Evolutionary conservation across 208 protist species (phyloP), one percentile per base, ranked within the genome.

Genomic region (Hexamita inflata): DNA sequence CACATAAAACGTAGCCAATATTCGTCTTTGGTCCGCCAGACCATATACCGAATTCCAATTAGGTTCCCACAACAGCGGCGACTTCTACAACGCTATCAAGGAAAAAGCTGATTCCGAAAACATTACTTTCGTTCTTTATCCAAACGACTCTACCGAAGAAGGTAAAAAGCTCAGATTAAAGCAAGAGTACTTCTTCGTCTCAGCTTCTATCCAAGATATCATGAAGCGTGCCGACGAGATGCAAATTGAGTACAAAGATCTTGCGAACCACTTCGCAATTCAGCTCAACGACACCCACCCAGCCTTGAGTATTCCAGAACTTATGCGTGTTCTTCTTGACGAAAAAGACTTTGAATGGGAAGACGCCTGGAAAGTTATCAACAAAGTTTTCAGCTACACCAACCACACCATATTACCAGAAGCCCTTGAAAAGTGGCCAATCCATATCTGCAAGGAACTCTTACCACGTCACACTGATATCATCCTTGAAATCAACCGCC

Each of bases 261-360:
- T 87, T 64, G 79, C 38, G 1, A 58, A 85, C 24, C 67, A 60
- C 35, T 58, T 59, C 38, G 81, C 81, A 7, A 88, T 93, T 61
- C 90, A 93, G 78, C 76, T 92, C 1, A 93, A 93, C 70, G 90
- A 93, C 76, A 93, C 89, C 24, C 90, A 93, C 75, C 90, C 90
- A 29, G 80, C 88, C 32, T 35, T 93, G 0, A 87, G 80, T 74
- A 85, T 90, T 35, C 80, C 85, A 32, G 90, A 93, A 65, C 75
- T 92, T 7, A 84, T 88, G 77, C 77, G 75, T 30, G 29, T 86
- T 19, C 74, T 88, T 0, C n/a, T 88, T 28, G 87, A 90, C 74
- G 74, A 86, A 9, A 76, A 90, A 32, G 41, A 64, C 29, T 38
- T 90, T 26, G 58, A 58, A 26, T 91, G 82, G 78, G 79, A 87